These are phyloP conservation scores for Trametes gibbosa DNA, from an alignment of 768 basidiomycete genomes.

Conservation along the genomic window DNA sequence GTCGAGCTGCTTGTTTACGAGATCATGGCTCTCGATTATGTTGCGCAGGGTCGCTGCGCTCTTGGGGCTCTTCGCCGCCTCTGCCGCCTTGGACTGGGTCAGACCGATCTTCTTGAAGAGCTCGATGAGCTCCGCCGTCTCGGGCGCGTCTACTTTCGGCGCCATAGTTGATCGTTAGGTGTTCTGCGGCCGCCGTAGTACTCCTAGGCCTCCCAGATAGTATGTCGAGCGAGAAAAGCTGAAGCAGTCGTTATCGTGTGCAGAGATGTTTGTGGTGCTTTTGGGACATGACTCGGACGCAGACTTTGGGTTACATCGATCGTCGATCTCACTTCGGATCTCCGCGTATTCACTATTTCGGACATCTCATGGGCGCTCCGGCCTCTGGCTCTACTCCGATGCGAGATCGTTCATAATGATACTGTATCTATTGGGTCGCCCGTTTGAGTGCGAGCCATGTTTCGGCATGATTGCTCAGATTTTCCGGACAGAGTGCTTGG, in stretches of 20 bases:
- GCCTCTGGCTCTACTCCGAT: background rate
- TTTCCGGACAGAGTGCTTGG: too few relatives aligned
- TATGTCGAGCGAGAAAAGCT: background rate
- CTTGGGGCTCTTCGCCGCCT: constrained; percentile 80
- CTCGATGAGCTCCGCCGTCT: constrained; percentile 39
- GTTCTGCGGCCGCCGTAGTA: background rate
- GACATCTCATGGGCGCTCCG: constrained; percentile 5
- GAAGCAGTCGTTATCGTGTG: constrained; percentile 1
- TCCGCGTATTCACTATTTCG: background rate
- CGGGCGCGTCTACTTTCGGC: constrained; percentile 29
- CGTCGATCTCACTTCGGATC: constrained; percentile 6
- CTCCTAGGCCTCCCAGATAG: background rate
- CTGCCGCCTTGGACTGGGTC: constrained; percentile 70
- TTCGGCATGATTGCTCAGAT: too few relatives aligned
- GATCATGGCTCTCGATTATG: constrained; percentile 58
- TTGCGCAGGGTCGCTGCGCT: constrained; percentile 65
- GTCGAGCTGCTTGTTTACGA: constrained; percentile 50
- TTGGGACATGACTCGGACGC: background rate
- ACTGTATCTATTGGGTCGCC: background rate
- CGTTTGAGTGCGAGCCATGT: too few relatives aligned
- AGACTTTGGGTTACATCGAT: constrained; percentile 1
- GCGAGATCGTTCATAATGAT: too few relatives aligned
- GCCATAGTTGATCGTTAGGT: constrained; percentile 11
- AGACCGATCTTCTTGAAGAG: constrained; percentile 81
- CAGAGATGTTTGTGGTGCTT: background rate